These are phyloP conservation scores for Exophiala oligosperma DNA, from an alignment of 2,329 filamentous ascomycete species.

Conservation along the genomic window DNA sequence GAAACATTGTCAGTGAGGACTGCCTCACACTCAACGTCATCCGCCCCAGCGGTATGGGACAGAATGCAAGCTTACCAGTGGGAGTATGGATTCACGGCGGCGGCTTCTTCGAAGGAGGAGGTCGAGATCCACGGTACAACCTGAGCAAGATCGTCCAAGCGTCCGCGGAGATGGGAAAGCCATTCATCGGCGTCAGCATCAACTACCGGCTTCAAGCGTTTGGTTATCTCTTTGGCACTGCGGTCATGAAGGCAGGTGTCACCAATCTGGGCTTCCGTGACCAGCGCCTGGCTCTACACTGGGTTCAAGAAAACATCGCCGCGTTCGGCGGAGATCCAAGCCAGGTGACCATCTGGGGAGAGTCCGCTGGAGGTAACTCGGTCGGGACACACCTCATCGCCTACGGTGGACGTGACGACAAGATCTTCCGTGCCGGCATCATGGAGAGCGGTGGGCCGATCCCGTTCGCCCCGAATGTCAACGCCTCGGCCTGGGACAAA, in stretches of 20 bases:
- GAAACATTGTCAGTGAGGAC: constrained; percentile 46
- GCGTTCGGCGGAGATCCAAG: constrained; percentile 38
- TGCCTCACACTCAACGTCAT: constrained; percentile 52
- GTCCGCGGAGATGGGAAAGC: constrained; percentile 53
- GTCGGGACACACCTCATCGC: constrained; percentile 50
- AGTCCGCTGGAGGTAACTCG: constrained; percentile 35
- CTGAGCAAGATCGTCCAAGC: constrained; percentile 59
- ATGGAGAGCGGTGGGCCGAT: constrained; percentile 49
- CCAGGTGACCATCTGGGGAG: constrained; percentile 42
- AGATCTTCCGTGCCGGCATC: constrained; percentile 56
- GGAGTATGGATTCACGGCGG: constrained; percentile 64
- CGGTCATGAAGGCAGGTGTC: constrained; percentile 14
- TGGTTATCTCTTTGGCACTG: constrained; percentile 52
- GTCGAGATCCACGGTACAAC: constrained; percentile 60
- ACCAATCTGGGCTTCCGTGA: constrained; percentile 59
- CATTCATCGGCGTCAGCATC: constrained; percentile 55
- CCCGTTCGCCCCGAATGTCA: not conserved
- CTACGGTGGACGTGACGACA: constrained; percentile 56
- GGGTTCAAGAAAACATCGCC: constrained; percentile 40
- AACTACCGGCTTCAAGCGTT: constrained; percentile 56
- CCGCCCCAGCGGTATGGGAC: constrained; percentile 49
- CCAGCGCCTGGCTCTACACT: constrained; percentile 40
- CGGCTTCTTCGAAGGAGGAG: constrained; percentile 53
- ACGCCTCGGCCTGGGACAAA: constrained; percentile 14
- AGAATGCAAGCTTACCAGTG: constrained; percentile 51